Base-by-base conservation (phyloP, 2,329 filamentous ascomycete genomes). In the Blumeriella jaapii region DNA sequence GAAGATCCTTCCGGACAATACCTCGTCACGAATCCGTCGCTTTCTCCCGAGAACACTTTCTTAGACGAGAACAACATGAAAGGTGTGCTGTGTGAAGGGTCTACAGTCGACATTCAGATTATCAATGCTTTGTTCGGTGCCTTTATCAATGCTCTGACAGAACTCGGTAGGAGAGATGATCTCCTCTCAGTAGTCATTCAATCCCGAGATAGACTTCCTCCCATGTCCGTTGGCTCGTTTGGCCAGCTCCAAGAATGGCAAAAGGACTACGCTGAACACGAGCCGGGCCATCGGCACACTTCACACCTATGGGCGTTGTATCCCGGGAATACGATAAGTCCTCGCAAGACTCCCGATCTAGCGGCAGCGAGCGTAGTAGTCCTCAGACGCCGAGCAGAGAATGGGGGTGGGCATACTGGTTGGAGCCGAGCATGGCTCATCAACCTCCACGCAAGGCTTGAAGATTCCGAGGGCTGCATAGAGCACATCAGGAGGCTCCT, bases 371-470 rank as follows among this genome's bases (percentile, higher is more conserved):
- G 51, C 1, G 56, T 56, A 1, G 54, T 56, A 1, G 51, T 54
- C 0, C 48, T 53, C 2, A 42, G 50, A 12, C 39, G 49, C 3
- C 58, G 53, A n/a, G 58, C 55, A 6, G 45, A 52, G n/a, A 48
- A 60, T 29, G 61, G 61, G 7, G 60, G 61, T 5, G 64, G 60
- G 1, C 59, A 61, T 34, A 66, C 63, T 0, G 64, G 64, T 2
- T 68, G 64, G 64, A 63, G 61, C 18, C 57, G 63, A 14, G 63
- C 62, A 13, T 67, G 64, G 64, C 52, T 62, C 0, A 57, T 64
- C 27, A 63, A 61, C 26, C 47, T 66, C 33, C 60, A 61, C 37
- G 62, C 63, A 16, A 54, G 64, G 7, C 45, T 66, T n/a, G 53
- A 58, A 8, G 58, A 63, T 37, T 46, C 48, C 3, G 55, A 58